Evolutionary conservation across 805 yeast species (phyloP).

Genomic region (Teunomyces funiuensis): DNA sequence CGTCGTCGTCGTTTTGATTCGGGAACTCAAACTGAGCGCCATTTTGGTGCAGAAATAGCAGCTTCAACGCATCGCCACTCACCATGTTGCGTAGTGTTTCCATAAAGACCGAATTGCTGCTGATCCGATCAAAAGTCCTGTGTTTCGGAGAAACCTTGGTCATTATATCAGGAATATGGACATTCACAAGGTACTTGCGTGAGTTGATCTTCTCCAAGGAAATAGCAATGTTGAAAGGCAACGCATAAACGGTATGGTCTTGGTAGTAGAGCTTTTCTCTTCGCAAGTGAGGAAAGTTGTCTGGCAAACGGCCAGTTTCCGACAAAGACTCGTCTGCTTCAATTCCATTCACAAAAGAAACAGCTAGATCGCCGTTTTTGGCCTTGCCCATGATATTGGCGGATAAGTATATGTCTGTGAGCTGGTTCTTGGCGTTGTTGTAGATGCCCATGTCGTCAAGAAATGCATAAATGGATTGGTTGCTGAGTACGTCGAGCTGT

Average conservation of each 20-base stretch:
- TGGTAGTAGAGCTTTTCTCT: constrained; percentile 17
- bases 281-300: constrained; percentile 35
- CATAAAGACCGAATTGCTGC: constrained; percentile 10
- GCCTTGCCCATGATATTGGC: constrained; percentile 25
- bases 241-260: constrained; percentile 33
- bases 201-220: constrained; percentile 39
- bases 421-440: constrained; percentile 19
- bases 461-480: constrained; percentile 10
- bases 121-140: constrained; percentile 14
- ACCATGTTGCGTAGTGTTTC: constrained; percentile 10
- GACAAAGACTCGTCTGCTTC: constrained; percentile 5
- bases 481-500: constrained; percentile 6
- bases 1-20: constrained; percentile 16
- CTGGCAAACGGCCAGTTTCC: constrained; percentile 12
- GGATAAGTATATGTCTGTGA: constrained; percentile 30
- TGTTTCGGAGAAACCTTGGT: constrained; percentile 33
- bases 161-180: constrained; percentile 45
- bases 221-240: constrained; percentile 29
- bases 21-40: constrained; percentile 14
- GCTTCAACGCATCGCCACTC: constrained; percentile 10
- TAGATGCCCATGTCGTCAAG: constrained; percentile 23
- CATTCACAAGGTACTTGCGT: constrained; percentile 32
- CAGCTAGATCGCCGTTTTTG: constrained; percentile 16
- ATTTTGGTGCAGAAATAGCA: constrained; percentile 17
- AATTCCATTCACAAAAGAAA: constrained; percentile 13